Evolutionary conservation across 208 protist genomes (phyloP).

Genomic region (Naegleria gruberi): DNA sequence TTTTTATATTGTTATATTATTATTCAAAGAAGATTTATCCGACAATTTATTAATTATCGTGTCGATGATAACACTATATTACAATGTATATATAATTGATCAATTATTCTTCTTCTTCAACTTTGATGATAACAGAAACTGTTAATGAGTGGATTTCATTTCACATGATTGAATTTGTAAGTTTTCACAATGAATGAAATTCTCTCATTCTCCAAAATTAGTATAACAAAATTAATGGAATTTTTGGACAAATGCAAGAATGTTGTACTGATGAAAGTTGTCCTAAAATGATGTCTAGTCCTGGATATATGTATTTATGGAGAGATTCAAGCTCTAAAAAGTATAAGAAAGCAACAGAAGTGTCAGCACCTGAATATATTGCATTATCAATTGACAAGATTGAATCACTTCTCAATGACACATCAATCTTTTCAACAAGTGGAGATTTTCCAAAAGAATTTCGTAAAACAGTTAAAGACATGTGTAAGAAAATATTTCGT

Average conservation of each 20-base stretch:
- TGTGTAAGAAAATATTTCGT: conserved; percentile 95
- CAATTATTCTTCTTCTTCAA: too few relatives aligned
- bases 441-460: conserved; percentile 45
- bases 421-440: conserved; percentile 84
- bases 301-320: conserved; percentile 90
- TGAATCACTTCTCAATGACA: conserved; percentile 88
- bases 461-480: conserved; percentile 66
- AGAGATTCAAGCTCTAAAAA: conserved; percentile 67
- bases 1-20: too few relatives aligned
- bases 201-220: too few relatives aligned
- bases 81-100: too few relatives aligned
- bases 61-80: too few relatives aligned
- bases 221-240: background rate
- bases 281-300: conserved; percentile 86
- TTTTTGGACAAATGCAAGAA: conserved; percentile 46
- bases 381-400: conserved; percentile 96
- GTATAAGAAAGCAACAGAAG: conserved; percentile 85
- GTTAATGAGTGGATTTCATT: background rate
- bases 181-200: background rate
- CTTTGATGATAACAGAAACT: background rate
- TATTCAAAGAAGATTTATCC: too few relatives aligned
- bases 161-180: background rate
- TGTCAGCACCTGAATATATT: conserved; percentile 91
- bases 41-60: too few relatives aligned
- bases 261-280: conserved; percentile 92